A percentile compares a stretch with the other conserved stretches of the same genome.
phyloP scores from a whole-genome alignment of 1,139 yeast species.

The Schwanniomyces etchellsii region DNA sequence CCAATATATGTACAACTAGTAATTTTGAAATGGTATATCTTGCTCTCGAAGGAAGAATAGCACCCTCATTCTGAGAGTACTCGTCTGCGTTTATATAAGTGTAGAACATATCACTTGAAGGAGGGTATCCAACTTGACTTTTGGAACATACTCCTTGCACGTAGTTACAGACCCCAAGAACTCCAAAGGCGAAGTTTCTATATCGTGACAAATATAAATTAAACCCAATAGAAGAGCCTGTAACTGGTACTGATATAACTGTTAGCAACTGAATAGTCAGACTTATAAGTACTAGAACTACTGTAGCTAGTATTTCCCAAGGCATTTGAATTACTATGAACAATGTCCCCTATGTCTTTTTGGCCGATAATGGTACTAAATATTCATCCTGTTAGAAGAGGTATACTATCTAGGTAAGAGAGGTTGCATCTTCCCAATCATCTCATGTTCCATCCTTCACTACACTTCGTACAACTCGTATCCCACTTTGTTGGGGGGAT shows the following conservation, averaged over 20 bases:
- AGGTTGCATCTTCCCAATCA: too few species aligned
- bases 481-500: too few species aligned
- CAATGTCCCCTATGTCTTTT: too few species aligned
- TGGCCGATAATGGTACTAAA: too few species aligned
- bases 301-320: constrained; percentile 20
- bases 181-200: constrained; percentile 35
- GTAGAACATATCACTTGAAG: constrained; percentile 16
- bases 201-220: constrained; percentile 25
- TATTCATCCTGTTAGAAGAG: too few species aligned
- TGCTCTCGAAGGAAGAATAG: constrained; percentile 36
- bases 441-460: too few species aligned
- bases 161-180: constrained; percentile 38
- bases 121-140: constrained; percentile 35
- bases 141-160: constrained; percentile 21
- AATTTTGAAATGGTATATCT: constrained; percentile 37
- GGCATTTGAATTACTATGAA: too few species aligned
- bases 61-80: constrained; percentile 12
- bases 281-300: constrained; percentile 22
- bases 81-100: constrained; percentile 8
- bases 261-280: constrained; percentile 36
- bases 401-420: too few species aligned
- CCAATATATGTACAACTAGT: constrained; percentile 41
- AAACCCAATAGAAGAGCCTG: constrained; percentile 15
- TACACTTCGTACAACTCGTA: too few species aligned
- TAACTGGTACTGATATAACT: constrained; percentile 40